Base-by-base conservation (phyloP, 805 yeast genomes). In the Wickerhamiella sergipiensis region DNA sequence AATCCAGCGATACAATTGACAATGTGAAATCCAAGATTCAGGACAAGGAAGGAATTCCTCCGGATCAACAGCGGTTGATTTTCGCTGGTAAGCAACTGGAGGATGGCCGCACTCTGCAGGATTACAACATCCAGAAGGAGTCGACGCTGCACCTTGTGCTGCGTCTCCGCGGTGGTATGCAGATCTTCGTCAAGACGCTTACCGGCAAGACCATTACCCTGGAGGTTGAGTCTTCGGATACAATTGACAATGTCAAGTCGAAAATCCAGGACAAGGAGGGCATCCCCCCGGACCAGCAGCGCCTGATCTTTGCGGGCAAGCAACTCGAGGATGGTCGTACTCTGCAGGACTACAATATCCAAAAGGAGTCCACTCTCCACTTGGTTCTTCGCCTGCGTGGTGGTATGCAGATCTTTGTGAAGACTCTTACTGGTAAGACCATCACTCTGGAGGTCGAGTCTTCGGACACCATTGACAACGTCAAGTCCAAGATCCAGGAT, bases 121-220 rank as follows among this genome's bases (percentile, higher is more conserved):
- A 90, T 80, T 92, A 92, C 95, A 90, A 90, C 87, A 92, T 90
- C 78, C 97, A 90, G 78, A 90, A 90, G 85, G 98, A 90, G 80
- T 90, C 98, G 58, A 90, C 98, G 61, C 75, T 90, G 58, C 97
- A 89, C 73, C 80, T 89, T 74, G 96, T 89, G 65, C 79, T 89
- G 60, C 89, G 96, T 82, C 83, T 88, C 75, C 86, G 96, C 81
- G 96, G 94, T 80, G 94, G 95, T 81, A 85, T 85, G 94, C 95
- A 85, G 71, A 85, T 85, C 68, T 85, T 85, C 69, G 95, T 85
- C 65, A 85, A 85, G 76, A 85, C 94, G 53, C 70, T 85, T 67
- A 85, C 95, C 38, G 95, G 95, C 68, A 85, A 85, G 80, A 85
- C 95, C 59, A 85, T 85, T 69, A 85, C 95, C 61, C 72, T 83